These are phyloP conservation scores for Cornus kousa DNA, from an alignment of 148 eudicot species.

Conservation along the genomic window DNA sequence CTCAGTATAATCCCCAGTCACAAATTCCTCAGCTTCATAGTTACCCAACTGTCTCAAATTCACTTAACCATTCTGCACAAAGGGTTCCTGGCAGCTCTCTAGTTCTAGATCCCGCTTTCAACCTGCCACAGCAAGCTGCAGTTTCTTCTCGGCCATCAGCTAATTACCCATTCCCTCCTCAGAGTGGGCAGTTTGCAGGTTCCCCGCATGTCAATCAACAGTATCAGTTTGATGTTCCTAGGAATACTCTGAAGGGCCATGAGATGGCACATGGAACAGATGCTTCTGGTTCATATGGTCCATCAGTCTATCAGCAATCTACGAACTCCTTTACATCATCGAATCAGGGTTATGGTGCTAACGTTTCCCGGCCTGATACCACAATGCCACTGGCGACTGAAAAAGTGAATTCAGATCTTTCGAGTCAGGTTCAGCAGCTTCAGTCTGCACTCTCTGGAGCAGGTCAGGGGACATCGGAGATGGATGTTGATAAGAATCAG, in stretches of 20 bases:
- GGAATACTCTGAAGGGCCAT: constrained; percentile 39
- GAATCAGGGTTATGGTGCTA: constrained; percentile 41
- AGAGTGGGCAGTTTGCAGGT: constrained; percentile 38
- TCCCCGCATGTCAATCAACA: constrained; percentile 44
- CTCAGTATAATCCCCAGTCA: constrained; percentile 42
- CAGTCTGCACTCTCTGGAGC: constrained; percentile 43
- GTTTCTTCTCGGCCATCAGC: constrained; percentile 36
- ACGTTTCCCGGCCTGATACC: constrained; percentile 31
- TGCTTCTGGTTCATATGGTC: constrained; percentile 37
- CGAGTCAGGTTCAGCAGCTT: constrained; percentile 39
- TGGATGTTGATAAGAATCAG: constrained; percentile 77
- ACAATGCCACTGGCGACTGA: constrained; percentile 32
- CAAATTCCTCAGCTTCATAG: constrained; percentile 32
- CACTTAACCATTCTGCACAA: constrained; percentile 23
- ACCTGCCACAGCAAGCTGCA: constrained; percentile 40
- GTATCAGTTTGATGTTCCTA: constrained; percentile 39
- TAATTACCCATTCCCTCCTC: constrained; percentile 23
- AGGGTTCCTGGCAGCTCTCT: constrained; percentile 34
- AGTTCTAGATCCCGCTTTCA: constrained; percentile 43
- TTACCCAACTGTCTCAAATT: constrained; percentile 27
- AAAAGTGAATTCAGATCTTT: constrained; percentile 25
- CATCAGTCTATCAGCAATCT: constrained; percentile 43
- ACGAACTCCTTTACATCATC: constrained; percentile 32
- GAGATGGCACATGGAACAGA: constrained; percentile 40
- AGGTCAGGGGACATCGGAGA: constrained; percentile 46